These are phyloP conservation scores for Narthecium ossifragum DNA, from an alignment of 106 monocot genomes.

Conservation along the genomic window DNA sequence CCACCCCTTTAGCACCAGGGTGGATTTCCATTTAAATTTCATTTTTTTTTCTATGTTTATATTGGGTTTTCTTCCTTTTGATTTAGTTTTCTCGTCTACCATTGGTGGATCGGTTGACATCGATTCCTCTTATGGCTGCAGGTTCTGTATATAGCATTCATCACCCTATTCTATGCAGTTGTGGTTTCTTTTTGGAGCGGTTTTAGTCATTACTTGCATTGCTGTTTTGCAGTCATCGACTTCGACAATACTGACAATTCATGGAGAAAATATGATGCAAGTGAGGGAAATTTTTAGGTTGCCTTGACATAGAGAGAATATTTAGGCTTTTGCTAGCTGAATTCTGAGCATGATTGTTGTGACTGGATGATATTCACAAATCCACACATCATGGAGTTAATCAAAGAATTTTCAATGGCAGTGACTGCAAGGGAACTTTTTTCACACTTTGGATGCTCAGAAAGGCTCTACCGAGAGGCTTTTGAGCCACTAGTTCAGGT, in stretches of 20 bases:
- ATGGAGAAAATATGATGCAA: conserved; percentile 77
- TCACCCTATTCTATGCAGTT: not conserved
- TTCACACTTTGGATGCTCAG: conserved; percentile 63
- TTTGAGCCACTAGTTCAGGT: conserved; percentile 59
- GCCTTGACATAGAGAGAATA: too few species aligned
- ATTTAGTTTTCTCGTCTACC: conserved; percentile 46
- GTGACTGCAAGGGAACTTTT: conserved; percentile 77
- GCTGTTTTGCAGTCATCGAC: conserved; percentile 50
- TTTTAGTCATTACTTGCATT: not conserved
- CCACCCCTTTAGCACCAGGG: not conserved
- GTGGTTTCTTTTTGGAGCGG: not conserved
- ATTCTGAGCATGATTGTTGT: conserved; percentile 13
- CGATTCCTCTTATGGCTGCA: conserved; percentile 55
- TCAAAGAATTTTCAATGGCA: conserved; percentile 26
- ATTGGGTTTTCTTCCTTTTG: not conserved
- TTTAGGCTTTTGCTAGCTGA: too few species aligned
- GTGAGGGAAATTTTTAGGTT: conserved; percentile 37
- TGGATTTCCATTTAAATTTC: not conserved
- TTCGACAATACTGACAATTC: conserved; percentile 72
- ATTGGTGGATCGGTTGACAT: conserved; percentile 49
- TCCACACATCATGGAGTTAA: conserved; percentile 9
- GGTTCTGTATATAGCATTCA: conserved; percentile 37
- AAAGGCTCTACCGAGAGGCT: conserved; percentile 41
- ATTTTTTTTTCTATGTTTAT: not conserved
- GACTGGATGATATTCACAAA: conserved; percentile 10